phyloP scores from a whole-genome alignment of 192 early-diverging fungal species.

The Linnemannia zychae region DNA sequence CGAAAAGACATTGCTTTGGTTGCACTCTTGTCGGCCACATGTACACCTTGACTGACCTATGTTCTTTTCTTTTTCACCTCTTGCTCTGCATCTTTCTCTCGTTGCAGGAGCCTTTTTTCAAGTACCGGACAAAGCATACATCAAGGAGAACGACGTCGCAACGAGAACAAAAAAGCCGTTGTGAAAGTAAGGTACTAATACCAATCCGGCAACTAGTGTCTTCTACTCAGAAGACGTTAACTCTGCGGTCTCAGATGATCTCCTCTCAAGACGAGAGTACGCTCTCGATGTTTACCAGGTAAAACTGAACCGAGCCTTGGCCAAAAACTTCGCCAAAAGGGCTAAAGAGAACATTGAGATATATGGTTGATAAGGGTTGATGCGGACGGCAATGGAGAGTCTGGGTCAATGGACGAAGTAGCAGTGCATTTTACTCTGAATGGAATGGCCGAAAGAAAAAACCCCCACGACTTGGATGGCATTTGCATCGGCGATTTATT shows the following conservation, averaged over 20 bases:
- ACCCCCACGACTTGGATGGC: background rate
- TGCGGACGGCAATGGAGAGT: background rate
- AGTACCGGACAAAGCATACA: background rate
- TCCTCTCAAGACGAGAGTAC: constrained; percentile 27
- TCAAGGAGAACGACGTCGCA: background rate
- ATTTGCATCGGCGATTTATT: background rate
- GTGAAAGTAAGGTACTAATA: background rate
- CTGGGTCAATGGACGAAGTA: background rate
- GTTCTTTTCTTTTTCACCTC: background rate
- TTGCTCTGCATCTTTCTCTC: too few relatives aligned
- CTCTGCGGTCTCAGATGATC: constrained; percentile 29
- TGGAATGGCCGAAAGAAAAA: background rate
- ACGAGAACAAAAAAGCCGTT: background rate
- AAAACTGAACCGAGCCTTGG: background rate
- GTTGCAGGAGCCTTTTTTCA: background rate
- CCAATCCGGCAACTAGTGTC: background rate
- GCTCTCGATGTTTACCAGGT: constrained; percentile 12
- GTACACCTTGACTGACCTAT: background rate
- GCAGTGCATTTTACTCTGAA: background rate
- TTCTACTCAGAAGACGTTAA: background rate
- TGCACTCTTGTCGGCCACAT: background rate
- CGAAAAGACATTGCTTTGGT: background rate
- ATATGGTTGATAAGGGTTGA: background rate
- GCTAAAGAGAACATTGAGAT: background rate
- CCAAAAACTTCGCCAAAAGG: background rate